phyloP scores from a whole-genome alignment of 2,329 filamentous ascomycete species.

The Fusarium chaquense region DNA sequence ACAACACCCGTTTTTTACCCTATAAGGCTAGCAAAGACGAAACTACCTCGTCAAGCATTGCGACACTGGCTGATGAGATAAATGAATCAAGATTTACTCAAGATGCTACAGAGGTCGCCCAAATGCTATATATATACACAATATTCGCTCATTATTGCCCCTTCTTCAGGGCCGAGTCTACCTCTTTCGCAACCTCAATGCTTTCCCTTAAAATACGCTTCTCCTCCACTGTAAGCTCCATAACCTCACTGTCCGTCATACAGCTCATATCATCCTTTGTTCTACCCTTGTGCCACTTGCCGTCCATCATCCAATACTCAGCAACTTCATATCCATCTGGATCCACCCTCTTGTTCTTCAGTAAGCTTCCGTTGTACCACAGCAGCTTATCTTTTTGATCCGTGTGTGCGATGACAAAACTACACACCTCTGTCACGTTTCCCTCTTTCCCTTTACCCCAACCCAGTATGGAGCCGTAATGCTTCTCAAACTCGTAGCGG shows the following conservation, averaged over 20 bases:
- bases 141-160: background rate
- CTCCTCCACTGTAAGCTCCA: constrained; percentile 5
- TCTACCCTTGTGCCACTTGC: constrained; percentile 51
- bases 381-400: constrained; percentile 53
- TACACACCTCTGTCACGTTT: constrained; percentile 49
- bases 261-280: constrained; percentile 54
- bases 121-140: background rate
- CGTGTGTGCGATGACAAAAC: constrained; percentile 56
- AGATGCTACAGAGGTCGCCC: background rate
- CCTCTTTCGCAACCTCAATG: constrained; percentile 21
- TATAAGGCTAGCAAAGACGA: background rate
- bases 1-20: background rate
- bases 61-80: no score
- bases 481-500: constrained; percentile 54
- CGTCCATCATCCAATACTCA: constrained; percentile 55
- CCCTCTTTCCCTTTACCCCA: constrained; percentile 35
- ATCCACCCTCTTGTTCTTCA: constrained; percentile 54
- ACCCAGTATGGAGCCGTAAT: constrained; percentile 57
- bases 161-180: constrained; percentile 9
- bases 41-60: no score
- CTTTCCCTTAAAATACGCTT: constrained; percentile 9
- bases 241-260: constrained; percentile 46
- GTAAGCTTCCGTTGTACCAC: constrained; percentile 58
- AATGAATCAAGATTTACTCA: background rate
- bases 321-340: constrained; percentile 50